Percentiles rank a stretch among this genome's conserved stretches.
phyloP scores from a whole-genome alignment of 1,284 basidiomycete species.

The Albatrellus sp. region DNA sequence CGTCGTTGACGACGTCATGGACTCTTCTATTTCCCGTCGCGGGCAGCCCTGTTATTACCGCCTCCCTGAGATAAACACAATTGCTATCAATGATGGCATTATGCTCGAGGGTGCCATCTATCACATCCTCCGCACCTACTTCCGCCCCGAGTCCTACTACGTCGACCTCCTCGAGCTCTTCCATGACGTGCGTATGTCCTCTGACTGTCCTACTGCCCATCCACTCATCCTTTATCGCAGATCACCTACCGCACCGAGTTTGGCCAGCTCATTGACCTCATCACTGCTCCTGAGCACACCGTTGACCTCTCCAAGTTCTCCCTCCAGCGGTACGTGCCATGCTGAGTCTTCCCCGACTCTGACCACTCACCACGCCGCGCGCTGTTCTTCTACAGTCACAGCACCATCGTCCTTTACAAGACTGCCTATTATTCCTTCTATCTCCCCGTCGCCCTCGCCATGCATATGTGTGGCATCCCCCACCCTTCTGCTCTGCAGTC shows the following conservation, averaged over 20 bases:
- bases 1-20: conserved; percentile 98
- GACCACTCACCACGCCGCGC: background rate
- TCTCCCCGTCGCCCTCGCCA: conserved; percentile 91
- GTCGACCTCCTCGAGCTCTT: conserved; percentile 86
- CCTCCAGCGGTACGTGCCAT: conserved; percentile 52
- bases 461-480: conserved; percentile 71
- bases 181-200: conserved; percentile 50
- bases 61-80: conserved; percentile 63
- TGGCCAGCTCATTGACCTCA: conserved; percentile 91
- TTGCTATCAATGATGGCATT: conserved; percentile 95
- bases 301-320: conserved; percentile 88
- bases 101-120: conserved; percentile 97
- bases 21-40: conserved; percentile 85
- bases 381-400: conserved; percentile 45
- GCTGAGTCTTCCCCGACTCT: conserved; percentile 2
- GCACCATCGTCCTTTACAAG: conserved; percentile 94
- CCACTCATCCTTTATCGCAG: conserved; percentile 20
- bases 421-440: conserved; percentile 99
- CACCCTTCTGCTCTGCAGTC: conserved; percentile 91
- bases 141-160: conserved; percentile 76
- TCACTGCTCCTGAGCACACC: conserved; percentile 85
- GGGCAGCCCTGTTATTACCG: conserved; percentile 98
- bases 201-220: background rate
- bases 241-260: conserved; percentile 92
- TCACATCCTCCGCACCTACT: conserved; percentile 80